Conservation (phyloP, 805 yeast genomes). For the Candida nonsorbophila region DNA sequence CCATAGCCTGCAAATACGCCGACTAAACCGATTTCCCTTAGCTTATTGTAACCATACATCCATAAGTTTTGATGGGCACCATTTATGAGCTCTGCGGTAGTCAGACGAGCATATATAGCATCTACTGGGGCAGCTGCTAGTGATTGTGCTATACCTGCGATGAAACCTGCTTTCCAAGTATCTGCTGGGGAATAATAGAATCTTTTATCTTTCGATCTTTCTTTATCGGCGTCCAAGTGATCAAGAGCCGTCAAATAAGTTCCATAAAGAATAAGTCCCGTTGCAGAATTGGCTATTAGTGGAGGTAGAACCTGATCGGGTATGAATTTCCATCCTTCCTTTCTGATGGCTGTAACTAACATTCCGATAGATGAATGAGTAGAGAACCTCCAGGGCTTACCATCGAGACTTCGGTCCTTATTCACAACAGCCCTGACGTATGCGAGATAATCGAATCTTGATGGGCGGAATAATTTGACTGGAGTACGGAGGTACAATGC, state of each 20-base stretch:
- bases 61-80: slow-evolving; percentile 69
- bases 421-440: slow-evolving; percentile 50
- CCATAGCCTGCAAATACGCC: slow-evolving; percentile 90
- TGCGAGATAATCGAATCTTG: slow-evolving; percentile 81
- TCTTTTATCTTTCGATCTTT: slow-evolving; percentile 4
- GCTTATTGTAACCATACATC: slow-evolving; percentile 65
- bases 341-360: slow-evolving; percentile 60
- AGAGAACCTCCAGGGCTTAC: slow-evolving; percentile 48
- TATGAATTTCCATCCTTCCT: slow-evolving; percentile 81
- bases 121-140: slow-evolving; percentile 91
- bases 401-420: slow-evolving; percentile 38
- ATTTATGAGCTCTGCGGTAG: slow-evolving; percentile 65
- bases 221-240: slow-evolving; percentile 12
- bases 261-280: slow-evolving; percentile 82
- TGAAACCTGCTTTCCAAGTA: slow-evolving; percentile 72
- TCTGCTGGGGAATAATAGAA: slow-evolving; percentile 36
- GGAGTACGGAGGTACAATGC: slow-evolving; percentile 75
- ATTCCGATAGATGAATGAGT: slow-evolving; percentile 81
- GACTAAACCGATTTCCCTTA: slow-evolving; percentile 66
- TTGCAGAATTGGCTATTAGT: slow-evolving; percentile 78
- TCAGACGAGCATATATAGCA: slow-evolving; percentile 80
- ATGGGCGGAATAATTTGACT: slow-evolving; percentile 83
- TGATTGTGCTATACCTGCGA: slow-evolving; percentile 88
- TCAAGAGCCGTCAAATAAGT: slow-evolving; percentile 61
- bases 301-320: slow-evolving; percentile 89